Percentiles rank a stretch among this genome's conserved stretches.
These are phyloP conservation scores for Neurospora hispaniola DNA, from an alignment of 495 filamentous ascomycete genomes.

Conservation along the genomic window DNA sequence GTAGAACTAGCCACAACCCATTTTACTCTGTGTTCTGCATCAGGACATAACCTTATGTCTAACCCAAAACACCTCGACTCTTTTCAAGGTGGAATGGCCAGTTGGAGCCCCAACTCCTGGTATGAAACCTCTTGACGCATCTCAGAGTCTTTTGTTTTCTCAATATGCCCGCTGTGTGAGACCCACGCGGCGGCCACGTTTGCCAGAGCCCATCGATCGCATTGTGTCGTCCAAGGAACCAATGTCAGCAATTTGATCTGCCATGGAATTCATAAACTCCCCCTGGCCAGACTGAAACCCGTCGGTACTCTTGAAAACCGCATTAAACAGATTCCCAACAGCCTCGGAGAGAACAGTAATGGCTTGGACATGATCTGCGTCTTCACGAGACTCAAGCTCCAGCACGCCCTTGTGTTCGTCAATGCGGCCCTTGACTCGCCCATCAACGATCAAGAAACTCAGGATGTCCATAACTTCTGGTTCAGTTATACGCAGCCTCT, in stretches of 20 bases:
- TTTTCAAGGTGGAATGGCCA: background rate
- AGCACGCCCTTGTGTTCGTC: conserved; percentile 79
- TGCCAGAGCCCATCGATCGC: background rate
- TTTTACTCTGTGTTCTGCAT: background rate
- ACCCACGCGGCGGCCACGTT: background rate
- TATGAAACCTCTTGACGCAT: background rate
- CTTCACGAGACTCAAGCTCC: conserved; percentile 62
- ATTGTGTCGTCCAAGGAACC: background rate
- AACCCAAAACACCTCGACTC: background rate
- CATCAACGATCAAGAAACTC: conserved; percentile 82
- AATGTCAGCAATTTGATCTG: background rate
- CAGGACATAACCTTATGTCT: background rate
- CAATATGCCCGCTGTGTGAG: background rate
- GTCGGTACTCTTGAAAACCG: conserved; percentile 61
- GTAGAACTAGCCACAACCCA: background rate
- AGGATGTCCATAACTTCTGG: conserved; percentile 87
- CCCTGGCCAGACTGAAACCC: conserved; percentile 39
- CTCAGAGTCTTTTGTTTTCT: background rate
- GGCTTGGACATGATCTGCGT: conserved; percentile 62
- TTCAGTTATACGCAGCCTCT: conserved; percentile 71
- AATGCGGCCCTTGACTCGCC: conserved; percentile 76
- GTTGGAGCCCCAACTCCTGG: background rate
- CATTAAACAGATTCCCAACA: conserved; percentile 51
- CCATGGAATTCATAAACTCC: background rate
- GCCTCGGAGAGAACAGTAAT: conserved; percentile 64